phyloP scores from a whole-genome alignment of 495 filamentous ascomycete genomes.

The Cladorrhinum samala region DNA sequence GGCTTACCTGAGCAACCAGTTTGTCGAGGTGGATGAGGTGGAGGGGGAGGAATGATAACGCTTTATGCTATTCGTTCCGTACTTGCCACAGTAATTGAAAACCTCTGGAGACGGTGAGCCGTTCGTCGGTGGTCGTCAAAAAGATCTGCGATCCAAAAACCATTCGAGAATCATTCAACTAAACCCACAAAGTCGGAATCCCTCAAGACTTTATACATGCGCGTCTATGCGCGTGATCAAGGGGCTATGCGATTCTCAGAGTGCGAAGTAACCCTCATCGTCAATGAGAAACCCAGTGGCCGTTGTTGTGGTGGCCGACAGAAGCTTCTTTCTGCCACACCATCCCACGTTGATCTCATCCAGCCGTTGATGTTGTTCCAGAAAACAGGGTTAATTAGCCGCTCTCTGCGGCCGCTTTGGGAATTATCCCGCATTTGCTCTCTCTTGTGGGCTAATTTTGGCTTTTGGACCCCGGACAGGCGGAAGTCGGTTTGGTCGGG shows the following conservation, averaged over 20 bases:
- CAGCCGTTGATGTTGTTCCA: not conserved
- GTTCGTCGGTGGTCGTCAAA: too few species aligned
- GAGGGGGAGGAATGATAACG: too few species aligned
- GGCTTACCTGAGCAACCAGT: too few species aligned
- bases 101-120: too few species aligned
- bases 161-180: not conserved
- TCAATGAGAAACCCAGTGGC: not conserved
- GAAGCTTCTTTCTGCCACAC: too few species aligned
- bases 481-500: conserved; percentile 25
- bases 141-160: not conserved
- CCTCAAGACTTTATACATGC: conserved; percentile 5
- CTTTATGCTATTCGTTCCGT: too few species aligned
- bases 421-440: conserved; percentile 12
- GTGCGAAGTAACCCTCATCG: not conserved
- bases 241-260: not conserved
- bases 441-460: conserved; percentile 19
- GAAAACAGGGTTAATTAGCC: conserved; percentile 28
- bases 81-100: too few species aligned
- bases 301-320: not conserved
- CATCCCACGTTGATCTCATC: too few species aligned
- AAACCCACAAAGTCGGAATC: not conserved
- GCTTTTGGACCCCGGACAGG: not conserved
- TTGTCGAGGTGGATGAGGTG: too few species aligned
- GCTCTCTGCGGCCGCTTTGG: conserved; percentile 15
- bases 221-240: not conserved